A percentile compares a stretch with the other conserved stretches of the same genome.
Conservation (phyloP, 805 yeast species). For the Candida dajiaensis region DNA sequence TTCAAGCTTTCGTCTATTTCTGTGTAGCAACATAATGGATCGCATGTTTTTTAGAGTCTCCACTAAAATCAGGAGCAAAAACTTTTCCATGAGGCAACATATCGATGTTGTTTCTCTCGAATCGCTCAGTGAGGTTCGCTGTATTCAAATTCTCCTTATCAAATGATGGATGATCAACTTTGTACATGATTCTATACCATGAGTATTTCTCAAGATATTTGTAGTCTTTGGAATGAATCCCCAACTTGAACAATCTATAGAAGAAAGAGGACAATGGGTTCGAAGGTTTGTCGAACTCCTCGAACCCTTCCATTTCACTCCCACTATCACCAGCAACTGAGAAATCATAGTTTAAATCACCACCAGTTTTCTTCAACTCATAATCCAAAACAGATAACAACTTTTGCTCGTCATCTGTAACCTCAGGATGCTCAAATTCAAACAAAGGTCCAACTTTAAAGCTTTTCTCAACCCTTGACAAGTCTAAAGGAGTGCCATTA, state of each 20-base stretch:
- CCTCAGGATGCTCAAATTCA: constrained; percentile 1
- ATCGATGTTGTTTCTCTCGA: constrained; percentile 7
- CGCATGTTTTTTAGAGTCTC: constrained; percentile 1
- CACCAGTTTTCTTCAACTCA: constrained; percentile 14
- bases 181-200: constrained; percentile 16
- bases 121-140: background rate
- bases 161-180: constrained; percentile 8
- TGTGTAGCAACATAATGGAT: constrained; percentile 1
- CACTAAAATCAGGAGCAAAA: background rate
- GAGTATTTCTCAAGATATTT: constrained; percentile 10
- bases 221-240: constrained; percentile 2
- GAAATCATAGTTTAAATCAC: constrained; percentile 3
- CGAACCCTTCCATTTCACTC: background rate
- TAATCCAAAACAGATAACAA: constrained; percentile 16
- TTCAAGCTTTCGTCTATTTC: background rate
- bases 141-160: background rate
- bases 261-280: background rate
- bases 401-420: constrained; percentile 17
- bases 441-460: constrained; percentile 9
- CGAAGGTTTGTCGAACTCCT: background rate
- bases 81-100: constrained; percentile 7
- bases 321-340: background rate
- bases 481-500: constrained; percentile 15
- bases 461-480: constrained; percentile 13
- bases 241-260: constrained; percentile 6